Evolutionary conservation across 2,329 filamentous ascomycete genomes (phyloP).

Genomic region (Sphaerostilbella broomeana): DNA sequence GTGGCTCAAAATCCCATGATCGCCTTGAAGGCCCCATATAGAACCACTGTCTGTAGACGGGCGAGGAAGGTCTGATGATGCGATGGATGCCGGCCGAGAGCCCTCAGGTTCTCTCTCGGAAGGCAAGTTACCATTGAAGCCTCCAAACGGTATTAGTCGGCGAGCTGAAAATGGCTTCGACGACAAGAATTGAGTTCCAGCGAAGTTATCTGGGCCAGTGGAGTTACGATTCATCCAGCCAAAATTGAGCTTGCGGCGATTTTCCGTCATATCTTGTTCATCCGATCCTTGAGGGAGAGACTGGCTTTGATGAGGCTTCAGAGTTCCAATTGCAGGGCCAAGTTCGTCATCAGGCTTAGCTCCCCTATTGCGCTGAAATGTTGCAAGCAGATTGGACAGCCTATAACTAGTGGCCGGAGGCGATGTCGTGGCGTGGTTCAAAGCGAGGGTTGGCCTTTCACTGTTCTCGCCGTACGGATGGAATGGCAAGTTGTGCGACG

Average conservation of each 20-base stretch:
- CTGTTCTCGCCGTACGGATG: conserved; percentile 41
- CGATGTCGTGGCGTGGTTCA: conserved; percentile 35
- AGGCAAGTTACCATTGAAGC: conserved; percentile 41
- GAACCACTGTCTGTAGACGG: conserved; percentile 74
- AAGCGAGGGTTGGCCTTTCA: conserved; percentile 37
- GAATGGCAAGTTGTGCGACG: conserved; percentile 52
- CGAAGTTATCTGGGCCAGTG: conserved; percentile 34
- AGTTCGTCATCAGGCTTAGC: conserved; percentile 47
- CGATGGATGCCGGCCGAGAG: conserved; percentile 62
- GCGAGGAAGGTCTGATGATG: conserved; percentile 63
- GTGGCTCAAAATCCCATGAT: conserved; percentile 34
- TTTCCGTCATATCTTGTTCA: conserved; percentile 46
- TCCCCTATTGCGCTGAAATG: conserved; percentile 54
- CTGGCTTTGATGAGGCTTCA: conserved; percentile 68
- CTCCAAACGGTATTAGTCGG: conserved; percentile 43
- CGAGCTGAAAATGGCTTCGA: conserved; percentile 35
- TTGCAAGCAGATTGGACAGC: conserved; percentile 50
- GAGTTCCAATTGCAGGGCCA: conserved; percentile 59
- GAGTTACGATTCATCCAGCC: conserved; percentile 55
- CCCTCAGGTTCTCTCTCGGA: conserved; percentile 51
- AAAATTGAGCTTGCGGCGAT: conserved; percentile 52
- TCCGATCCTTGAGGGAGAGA: conserved; percentile 63
- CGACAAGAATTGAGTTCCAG: conserved; percentile 24
- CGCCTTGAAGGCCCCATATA: conserved; percentile 59
- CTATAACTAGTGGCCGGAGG: conserved; percentile 27